These are phyloP conservation scores for Tulasnella sp. DNA, from an alignment of 768 basidiomycete species.

Conservation along the genomic window DNA sequence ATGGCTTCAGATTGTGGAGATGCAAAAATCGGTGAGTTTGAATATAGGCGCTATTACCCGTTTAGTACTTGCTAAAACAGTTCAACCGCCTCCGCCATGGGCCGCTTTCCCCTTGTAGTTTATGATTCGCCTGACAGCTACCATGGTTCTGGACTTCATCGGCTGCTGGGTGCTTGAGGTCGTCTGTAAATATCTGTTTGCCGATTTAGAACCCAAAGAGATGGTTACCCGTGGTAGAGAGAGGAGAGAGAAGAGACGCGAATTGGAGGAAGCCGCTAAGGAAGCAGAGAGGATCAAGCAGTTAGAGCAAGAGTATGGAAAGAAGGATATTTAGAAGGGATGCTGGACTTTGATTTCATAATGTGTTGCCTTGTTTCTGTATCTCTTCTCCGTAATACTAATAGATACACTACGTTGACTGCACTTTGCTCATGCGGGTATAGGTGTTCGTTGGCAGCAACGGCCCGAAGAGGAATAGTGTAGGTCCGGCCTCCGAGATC, in stretches of 20 bases:
- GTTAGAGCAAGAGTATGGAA: conserved; percentile 23
- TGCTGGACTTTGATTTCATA: too few species aligned
- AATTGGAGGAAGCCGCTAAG: conserved; percentile 30
- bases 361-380: too few species aligned
- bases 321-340: too few species aligned
- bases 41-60: background rate
- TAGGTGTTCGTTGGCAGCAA: too few species aligned
- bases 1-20: conserved; percentile 94
- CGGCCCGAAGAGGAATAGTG: too few species aligned
- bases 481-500: too few species aligned
- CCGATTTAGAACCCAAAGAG: conserved; percentile 69
- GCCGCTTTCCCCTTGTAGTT: too few species aligned
- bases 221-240: conserved; percentile 79
- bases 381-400: too few species aligned
- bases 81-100: background rate
- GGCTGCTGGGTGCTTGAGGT: conserved; percentile 80
- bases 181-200: conserved; percentile 74
- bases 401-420: too few species aligned
- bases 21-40: conserved; percentile 54
- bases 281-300: conserved; percentile 18
- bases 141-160: conserved; percentile 79
- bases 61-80: background rate
- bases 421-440: too few species aligned
- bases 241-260: conserved; percentile 49
- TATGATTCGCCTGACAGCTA: conserved; percentile 57